Percentiles rank a stretch among this genome's conserved stretches.
Conservation (phyloP, 768 basidiomycete genomes). For the Suillus hirtellus region DNA sequence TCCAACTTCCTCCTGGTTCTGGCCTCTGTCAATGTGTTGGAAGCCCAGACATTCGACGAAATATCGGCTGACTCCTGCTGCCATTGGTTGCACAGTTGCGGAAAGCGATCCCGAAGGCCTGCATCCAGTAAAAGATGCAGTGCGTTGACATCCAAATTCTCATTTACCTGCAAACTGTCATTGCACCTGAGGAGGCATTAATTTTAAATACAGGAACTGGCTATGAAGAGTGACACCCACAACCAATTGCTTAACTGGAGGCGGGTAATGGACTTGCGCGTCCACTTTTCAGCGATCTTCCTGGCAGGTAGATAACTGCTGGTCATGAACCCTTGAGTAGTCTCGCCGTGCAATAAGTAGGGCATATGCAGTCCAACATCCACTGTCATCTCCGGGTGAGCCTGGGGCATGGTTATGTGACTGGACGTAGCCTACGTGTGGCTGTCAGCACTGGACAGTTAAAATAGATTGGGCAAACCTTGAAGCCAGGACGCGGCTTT, state of each 20-base stretch:
- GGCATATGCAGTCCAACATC: constrained; percentile 22
- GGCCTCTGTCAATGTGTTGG: neutral
- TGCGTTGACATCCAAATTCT: constrained; percentile 25
- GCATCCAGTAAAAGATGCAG: constrained; percentile 27
- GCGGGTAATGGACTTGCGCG: neutral
- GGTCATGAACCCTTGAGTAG: constrained; percentile 41
- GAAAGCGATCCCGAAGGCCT: constrained; percentile 33
- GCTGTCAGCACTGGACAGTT: neutral
- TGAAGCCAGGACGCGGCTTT: constrained; percentile 43
- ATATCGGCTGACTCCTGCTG: constrained; percentile 15
- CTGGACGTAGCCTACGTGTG: constrained; percentile 16
- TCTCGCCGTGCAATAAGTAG: constrained; percentile 41
- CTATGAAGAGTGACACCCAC: constrained; percentile 17
- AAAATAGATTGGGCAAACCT: constrained; percentile 30
- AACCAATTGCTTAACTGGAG: constrained; percentile 21
- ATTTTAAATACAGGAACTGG: neutral
- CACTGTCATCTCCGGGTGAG: constrained; percentile 10
- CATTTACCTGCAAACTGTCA: constrained; percentile 25
- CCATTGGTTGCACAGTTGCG: constrained; percentile 25
- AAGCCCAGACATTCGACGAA: neutral
- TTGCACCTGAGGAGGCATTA: constrained; percentile 17
- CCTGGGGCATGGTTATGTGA: constrained; percentile 15
- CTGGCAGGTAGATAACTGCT: constrained; percentile 23
- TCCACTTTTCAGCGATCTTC: constrained; percentile 6
- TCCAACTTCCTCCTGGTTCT: neutral